Evolutionary conservation across 768 basidiomycete species (phyloP).

Genomic region (Lactarius pseudohatsudake): DNA sequence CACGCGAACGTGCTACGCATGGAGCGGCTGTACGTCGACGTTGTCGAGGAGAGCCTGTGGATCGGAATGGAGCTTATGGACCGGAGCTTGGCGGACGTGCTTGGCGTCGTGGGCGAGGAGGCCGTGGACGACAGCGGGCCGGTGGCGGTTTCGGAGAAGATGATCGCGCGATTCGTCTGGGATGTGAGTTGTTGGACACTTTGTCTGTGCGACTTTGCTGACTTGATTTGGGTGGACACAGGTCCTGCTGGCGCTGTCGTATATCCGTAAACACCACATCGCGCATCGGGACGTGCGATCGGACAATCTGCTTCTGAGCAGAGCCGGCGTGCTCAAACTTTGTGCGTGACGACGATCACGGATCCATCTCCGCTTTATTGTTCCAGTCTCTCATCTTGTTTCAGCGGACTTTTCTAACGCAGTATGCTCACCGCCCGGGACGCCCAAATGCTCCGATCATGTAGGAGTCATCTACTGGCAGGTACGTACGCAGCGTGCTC

Average conservation of each 20-base stretch:
- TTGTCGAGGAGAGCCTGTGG: conserved; percentile 61
- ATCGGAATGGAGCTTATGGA: conserved; percentile 92
- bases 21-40: conserved; percentile 70
- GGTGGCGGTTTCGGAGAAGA: conserved; percentile 64
- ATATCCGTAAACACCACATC: conserved; percentile 61
- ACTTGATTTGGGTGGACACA: conserved; percentile 33
- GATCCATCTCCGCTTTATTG: background rate
- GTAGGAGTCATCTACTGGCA: conserved; percentile 84
- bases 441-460: conserved; percentile 52
- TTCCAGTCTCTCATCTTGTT: background rate
- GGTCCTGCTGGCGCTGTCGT: conserved; percentile 66
- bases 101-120: conserved; percentile 43
- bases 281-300: conserved; percentile 85
- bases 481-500: conserved; percentile 37
- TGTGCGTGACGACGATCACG: conserved; percentile 40
- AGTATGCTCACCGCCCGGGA: conserved; percentile 53
- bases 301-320: conserved; percentile 76
- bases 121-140: conserved; percentile 38
- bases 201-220: background rate
- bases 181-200: conserved; percentile 54
- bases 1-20: conserved; percentile 65
- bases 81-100: conserved; percentile 78
- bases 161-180: conserved; percentile 70
- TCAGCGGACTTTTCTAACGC: conserved; percentile 79
- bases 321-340: conserved; percentile 68